A percentile compares a stretch with the other conserved stretches of the same genome.
phyloP scores from a whole-genome alignment of 2,329 filamentous ascomycete species.

The Thermomyces lanuginosus region DNA sequence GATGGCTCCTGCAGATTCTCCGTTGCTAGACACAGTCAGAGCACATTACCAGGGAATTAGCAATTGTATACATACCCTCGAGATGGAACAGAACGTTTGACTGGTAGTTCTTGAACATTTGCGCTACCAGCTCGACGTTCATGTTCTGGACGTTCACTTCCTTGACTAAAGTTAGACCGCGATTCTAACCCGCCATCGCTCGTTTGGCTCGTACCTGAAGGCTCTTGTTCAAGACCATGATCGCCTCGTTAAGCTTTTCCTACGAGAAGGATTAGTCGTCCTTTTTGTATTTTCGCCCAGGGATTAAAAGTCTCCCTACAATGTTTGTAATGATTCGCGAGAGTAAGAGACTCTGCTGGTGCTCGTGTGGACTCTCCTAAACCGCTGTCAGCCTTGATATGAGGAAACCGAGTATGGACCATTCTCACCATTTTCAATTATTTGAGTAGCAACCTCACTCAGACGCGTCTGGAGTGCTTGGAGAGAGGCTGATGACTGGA shows the following conservation, averaged over 20 bases:
- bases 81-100: conserved; percentile 94
- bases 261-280: conserved; percentile 21
- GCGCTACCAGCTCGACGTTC: conserved; percentile 92
- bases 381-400: no score
- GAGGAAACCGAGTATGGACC: no score
- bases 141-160: conserved; percentile 98
- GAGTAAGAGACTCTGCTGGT: conserved; percentile 85
- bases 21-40: conserved; percentile 42
- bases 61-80: conserved; percentile 48
- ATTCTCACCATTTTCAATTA: conserved; percentile 6
- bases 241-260: conserved; percentile 95
- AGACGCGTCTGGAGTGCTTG: no score
- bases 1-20: conserved; percentile 67
- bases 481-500: no score
- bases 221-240: conserved; percentile 81
- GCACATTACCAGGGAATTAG: conserved; percentile 1
- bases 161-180: conserved; percentile 28
- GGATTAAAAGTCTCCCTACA: conserved; percentile 33
- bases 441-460: no score
- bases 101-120: conserved; percentile 99
- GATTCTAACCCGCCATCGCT: background rate
- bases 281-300: conserved; percentile 5
- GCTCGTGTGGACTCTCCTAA: conserved; percentile 88
- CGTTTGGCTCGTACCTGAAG: conserved; percentile 48
- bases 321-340: conserved; percentile 96